These are phyloP conservation scores for Talaromyces sp. DNA, from an alignment of 2,329 filamentous ascomycete species.

Conservation along the genomic window DNA sequence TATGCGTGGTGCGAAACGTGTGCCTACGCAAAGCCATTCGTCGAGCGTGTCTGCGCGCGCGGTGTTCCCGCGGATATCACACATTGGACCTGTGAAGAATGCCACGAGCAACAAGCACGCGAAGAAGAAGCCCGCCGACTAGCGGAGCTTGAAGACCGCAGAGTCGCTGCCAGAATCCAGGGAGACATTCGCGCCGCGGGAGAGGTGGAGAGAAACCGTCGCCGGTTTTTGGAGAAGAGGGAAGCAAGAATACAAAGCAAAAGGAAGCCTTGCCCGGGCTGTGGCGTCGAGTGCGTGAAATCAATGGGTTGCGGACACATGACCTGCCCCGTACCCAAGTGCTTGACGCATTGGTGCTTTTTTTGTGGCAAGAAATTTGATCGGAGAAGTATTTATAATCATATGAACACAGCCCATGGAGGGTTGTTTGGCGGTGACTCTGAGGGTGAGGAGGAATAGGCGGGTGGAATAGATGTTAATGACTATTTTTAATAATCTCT, in stretches of 20 bases:
- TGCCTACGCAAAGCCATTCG: not conserved
- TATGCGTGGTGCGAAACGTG: not conserved
- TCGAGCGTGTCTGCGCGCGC: not conserved
- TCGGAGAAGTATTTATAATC: not conserved
- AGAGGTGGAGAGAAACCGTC: not conserved
- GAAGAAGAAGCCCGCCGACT: not conserved
- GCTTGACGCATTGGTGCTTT: not conserved
- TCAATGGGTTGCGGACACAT: not conserved
- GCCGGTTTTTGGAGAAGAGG: not conserved
- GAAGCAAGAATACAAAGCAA: not conserved
- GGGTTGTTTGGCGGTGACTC: not conserved
- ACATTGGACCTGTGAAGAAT: not conserved
- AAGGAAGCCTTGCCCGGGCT: not conserved
- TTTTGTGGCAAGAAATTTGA: not conserved
- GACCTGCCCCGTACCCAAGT: not conserved
- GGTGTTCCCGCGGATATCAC: not conserved
- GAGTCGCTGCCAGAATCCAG: not conserved
- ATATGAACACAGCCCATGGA: not conserved
- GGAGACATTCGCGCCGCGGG: not conserved
- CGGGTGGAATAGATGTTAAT: not conserved
- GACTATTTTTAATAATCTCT: no score
- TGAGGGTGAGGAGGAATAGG: not conserved
- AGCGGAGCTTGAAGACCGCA: not conserved
- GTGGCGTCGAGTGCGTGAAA: not conserved
- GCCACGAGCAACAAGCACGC: not conserved